Base-by-base conservation (phyloP, 768 basidiomycete species). In the Ramaria sp. region DNA sequence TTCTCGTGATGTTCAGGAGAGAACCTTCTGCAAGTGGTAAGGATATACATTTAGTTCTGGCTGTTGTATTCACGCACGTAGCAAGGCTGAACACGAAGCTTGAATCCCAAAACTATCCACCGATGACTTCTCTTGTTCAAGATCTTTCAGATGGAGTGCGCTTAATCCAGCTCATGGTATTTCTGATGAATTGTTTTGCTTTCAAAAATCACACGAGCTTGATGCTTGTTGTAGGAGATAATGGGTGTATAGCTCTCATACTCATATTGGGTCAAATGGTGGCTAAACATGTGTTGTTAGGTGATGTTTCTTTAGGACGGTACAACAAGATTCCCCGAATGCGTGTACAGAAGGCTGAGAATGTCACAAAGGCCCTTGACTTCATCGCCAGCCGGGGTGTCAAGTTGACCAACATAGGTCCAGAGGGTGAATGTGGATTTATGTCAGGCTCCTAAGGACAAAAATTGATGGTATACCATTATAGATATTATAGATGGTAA, bases 401-500 rank as follows among this genome's bases (percentile, higher is more conserved):
- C 55, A 94, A 95, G 67, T 75, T 99, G 61, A 98, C 94, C 34
- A 98, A 98, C 70, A 97, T 99, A 60, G 95, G 93, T 15, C 91
- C 94, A 10, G 95, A 97, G 80, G 92, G 92, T 43, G 24, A 41
- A 30, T 12, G 17, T 48, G 31, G 10, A 4, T 11, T 17, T 47
- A 20, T 48, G 7, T 30, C 30, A 45, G 31, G 37, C 5, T 24
- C 37, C 33, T 37, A 34, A 27, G 49, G 34, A 45, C 46, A 13
- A 30, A 33, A 12, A 12, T n/a, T 30, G 34, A 37, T 37, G 34
- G 13, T 10, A 37, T 37, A 10, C 9, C 1, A 13, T 39, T 51
- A n/a, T 59, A 94, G 95, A 98, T 69, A 96, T 98, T 67, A 93
- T 99, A 57, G 96, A 99, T 69, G 94, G 94, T n/a, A 96, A 95